phyloP scores from a whole-genome alignment of 345 rosid species.

The Trapa incisa region DNA sequence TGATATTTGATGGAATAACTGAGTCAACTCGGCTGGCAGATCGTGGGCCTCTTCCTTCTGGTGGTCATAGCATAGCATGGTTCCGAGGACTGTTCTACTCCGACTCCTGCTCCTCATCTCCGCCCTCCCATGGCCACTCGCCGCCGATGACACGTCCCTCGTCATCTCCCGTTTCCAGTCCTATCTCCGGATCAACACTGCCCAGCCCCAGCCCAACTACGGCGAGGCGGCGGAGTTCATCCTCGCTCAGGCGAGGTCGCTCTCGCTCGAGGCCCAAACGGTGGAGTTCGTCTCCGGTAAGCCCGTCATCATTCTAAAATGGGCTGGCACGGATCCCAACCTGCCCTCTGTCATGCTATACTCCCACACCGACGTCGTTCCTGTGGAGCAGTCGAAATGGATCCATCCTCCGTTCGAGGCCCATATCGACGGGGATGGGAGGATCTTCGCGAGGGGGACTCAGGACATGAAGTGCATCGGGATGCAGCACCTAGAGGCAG shows the following conservation, averaged over 20 bases:
- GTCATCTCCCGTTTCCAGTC: slow-evolving; percentile 63
- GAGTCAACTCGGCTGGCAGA: neutral
- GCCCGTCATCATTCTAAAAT: slow-evolving; percentile 63
- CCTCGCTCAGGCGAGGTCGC: slow-evolving; percentile 46
- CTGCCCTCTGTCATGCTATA: slow-evolving; percentile 73
- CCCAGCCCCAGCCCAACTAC: slow-evolving; percentile 75
- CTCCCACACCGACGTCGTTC: slow-evolving; percentile 96
- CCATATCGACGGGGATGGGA: slow-evolving; percentile 56
- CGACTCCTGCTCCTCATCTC: neutral
- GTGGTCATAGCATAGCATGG: neutral
- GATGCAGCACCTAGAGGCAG: slow-evolving; percentile 84
- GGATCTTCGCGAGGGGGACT: slow-evolving; percentile 78
- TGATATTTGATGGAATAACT: too few species aligned
- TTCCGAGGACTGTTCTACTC: neutral
- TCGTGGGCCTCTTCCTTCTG: too few species aligned
- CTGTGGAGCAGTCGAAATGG: slow-evolving; percentile 76
- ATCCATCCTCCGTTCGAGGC: slow-evolving; percentile 57
- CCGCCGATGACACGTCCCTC: slow-evolving; percentile 14
- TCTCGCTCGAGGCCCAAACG: slow-evolving; percentile 49
- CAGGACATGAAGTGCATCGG: slow-evolving; percentile 99
- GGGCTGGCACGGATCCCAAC: slow-evolving; percentile 52
- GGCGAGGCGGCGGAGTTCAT: slow-evolving; percentile 43
- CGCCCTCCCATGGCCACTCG: neutral
- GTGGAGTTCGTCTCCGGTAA: slow-evolving; percentile 52
- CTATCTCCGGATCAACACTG: slow-evolving; percentile 80